Evolutionary conservation across 352 stramenopile genomes (phyloP).

Genomic region (Phytopythium cucurbitacearum): DNA sequence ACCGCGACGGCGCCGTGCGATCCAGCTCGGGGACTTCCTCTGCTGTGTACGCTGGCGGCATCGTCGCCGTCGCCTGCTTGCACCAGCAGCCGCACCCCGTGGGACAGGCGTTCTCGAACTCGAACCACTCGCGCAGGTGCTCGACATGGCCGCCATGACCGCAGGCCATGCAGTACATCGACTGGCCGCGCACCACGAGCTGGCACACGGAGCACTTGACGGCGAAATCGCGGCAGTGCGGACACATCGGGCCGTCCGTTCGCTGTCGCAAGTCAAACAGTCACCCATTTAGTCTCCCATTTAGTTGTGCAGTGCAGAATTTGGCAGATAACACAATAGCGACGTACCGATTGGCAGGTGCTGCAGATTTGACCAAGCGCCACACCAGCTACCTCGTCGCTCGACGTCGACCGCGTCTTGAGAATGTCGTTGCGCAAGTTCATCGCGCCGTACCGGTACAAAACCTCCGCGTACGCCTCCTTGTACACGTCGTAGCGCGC

Average conservation of each 20-base stretch:
- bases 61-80: conserved; percentile 62
- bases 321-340: background rate
- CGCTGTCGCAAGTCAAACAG: conserved; percentile 18
- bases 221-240: conserved; percentile 65
- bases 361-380: conserved; percentile 60
- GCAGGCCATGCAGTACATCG: conserved; percentile 85
- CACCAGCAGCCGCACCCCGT: conserved; percentile 86
- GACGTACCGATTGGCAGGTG: conserved; percentile 52
- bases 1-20: conserved; percentile 39
- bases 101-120: conserved; percentile 61
- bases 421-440: conserved; percentile 68
- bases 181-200: conserved; percentile 77
- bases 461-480: conserved; percentile 67
- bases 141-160: conserved; percentile 72
- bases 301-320: background rate
- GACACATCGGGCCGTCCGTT: conserved; percentile 53
- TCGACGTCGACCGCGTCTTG: conserved; percentile 38
- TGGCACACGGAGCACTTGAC: conserved; percentile 81
- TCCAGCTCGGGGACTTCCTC: conserved; percentile 13
- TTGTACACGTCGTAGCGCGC: conserved; percentile 82
- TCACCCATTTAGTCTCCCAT: background rate
- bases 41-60: conserved; percentile 23
- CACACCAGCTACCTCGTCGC: conserved; percentile 43
- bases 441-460: conserved; percentile 80
- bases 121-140: conserved; percentile 79